Evolutionary conservation across 257 asterid species (phyloP), one percentile per base, ranked within the genome.

Genomic region (Haberlea rhodopensis): DNA sequence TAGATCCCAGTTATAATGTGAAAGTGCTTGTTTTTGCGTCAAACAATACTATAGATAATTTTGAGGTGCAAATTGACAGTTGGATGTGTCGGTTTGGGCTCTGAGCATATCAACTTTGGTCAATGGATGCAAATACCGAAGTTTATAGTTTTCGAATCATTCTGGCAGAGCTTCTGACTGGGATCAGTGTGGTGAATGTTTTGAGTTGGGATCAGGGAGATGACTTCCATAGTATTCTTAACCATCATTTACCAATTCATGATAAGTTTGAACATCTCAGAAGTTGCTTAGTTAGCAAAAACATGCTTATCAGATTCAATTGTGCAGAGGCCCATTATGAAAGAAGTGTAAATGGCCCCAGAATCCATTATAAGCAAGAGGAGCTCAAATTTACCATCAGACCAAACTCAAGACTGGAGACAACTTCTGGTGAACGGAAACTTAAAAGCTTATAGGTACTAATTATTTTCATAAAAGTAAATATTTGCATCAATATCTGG

Each of bases 121-220:
- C n/a, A n/a, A n/a, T n/a, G n/a, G n/a, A n/a, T n/a, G n/a, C n/a
- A n/a, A n/a, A n/a, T n/a, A n/a, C n/a, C n/a, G n/a, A n/a, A n/a
- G n/a, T n/a, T n/a, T n/a, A n/a, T n/a, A n/a, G n/a, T n/a, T n/a
- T n/a, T n/a, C n/a, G n/a, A n/a, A n/a, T n/a, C n/a, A n/a, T n/a
- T n/a, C n/a, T n/a, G n/a, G n/a, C 65, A 1, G 77, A 66, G 72
- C 57, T 70, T 7, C 58, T 77, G 69, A 66, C 74, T 0, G 67
- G 74, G 45, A 28, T 43, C 60, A n/a, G 61, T 15, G 70, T 27
- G 18, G 29, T 53, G 26, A 46, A 20, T 25, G n/a, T 29, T 25
- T 31, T 66, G 43, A 32, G 3, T 32, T 9, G 43, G 2, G 43
- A 32, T 32, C 13, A n/a, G n/a, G n/a, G n/a, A n/a, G n/a, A n/a